A percentile compares a stretch with the other conserved stretches of the same genome.
These are phyloP conservation scores for Blastocystis sp. DNA, from an alignment of 352 stramenopile species.

Conservation along the genomic window DNA sequence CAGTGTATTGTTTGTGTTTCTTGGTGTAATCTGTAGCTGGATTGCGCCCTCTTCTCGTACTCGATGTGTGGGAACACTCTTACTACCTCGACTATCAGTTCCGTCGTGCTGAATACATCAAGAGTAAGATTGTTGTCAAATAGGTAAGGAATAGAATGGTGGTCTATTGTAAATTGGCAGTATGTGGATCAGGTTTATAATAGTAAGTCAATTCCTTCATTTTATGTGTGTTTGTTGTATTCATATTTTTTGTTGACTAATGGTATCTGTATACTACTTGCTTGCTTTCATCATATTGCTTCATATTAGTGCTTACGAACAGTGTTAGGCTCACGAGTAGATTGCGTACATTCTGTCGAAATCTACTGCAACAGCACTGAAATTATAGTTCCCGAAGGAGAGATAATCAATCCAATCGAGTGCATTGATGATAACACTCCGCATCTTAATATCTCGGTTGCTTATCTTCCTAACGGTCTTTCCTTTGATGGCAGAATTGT, in stretches of 20 bases:
- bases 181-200: conserved; percentile 2
- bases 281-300: neutral
- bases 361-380: neutral
- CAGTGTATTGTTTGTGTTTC: neutral
- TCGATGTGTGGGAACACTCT: conserved; percentile 85
- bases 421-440: conserved; percentile 5
- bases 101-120: conserved; percentile 79
- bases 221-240: neutral
- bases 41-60: conserved; percentile 70
- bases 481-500: conserved; percentile 19
- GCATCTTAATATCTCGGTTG: neutral
- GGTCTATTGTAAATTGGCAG: conserved; percentile 32
- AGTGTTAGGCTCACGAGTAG: neutral
- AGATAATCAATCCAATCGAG: neutral
- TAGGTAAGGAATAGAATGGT: conserved; percentile 20
- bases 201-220: neutral
- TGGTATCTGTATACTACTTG: neutral
- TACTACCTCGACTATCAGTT: conserved; percentile 90
- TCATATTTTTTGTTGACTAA: conserved; percentile 1
- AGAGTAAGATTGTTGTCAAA: conserved; percentile 33
- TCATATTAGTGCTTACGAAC: too few species aligned
- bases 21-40: conserved; percentile 3
- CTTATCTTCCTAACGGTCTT: neutral
- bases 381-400: neutral
- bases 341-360: neutral